Evolutionary conservation across 257 asterid species (phyloP).

Genomic region (Solanum bukasovii): DNA sequence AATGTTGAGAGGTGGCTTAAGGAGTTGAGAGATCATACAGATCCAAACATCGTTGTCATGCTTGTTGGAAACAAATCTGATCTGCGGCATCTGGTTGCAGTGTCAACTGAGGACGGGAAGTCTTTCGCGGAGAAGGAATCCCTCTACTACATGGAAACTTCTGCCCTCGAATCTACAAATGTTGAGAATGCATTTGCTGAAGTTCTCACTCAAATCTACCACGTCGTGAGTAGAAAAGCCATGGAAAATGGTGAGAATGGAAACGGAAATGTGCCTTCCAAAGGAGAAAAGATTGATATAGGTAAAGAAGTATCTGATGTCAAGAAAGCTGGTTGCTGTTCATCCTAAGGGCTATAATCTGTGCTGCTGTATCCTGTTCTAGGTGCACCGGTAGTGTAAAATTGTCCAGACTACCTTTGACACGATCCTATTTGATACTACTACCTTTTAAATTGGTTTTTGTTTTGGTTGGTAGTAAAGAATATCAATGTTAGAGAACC

Average conservation of each 20-base stretch:
- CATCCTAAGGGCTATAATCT: not conserved
- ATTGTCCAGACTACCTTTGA: not conserved
- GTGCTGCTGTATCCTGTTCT: not conserved
- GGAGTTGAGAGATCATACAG: constrained; percentile 76
- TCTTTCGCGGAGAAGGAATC: constrained; percentile 73
- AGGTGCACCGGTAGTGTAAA: not conserved
- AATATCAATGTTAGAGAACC: not conserved
- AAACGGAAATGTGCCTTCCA: constrained; percentile 35
- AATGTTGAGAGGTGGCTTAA: constrained; percentile 64
- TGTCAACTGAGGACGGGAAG: constrained; percentile 60
- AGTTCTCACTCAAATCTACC: constrained; percentile 65
- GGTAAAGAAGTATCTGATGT: constrained; percentile 59
- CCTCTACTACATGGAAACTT: constrained; percentile 80
- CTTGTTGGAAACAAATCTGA: constrained; percentile 82
- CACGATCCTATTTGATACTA: not conserved
- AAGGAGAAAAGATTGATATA: constrained; percentile 69
- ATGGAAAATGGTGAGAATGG: constrained; percentile 52
- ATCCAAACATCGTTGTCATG: constrained; percentile 77
- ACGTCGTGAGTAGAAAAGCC: constrained; percentile 62
- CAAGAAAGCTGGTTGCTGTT: constrained; percentile 72
- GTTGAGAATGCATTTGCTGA: constrained; percentile 70
- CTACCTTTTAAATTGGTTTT: not conserved
- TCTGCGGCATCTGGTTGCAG: constrained; percentile 79
- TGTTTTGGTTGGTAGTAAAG: not conserved
- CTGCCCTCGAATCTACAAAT: constrained; percentile 70